Percentiles rank a stretch among this genome's conserved stretches.
Conservation (phyloP, 257 asterid genomes). For the Eustoma russellianum region DNA sequence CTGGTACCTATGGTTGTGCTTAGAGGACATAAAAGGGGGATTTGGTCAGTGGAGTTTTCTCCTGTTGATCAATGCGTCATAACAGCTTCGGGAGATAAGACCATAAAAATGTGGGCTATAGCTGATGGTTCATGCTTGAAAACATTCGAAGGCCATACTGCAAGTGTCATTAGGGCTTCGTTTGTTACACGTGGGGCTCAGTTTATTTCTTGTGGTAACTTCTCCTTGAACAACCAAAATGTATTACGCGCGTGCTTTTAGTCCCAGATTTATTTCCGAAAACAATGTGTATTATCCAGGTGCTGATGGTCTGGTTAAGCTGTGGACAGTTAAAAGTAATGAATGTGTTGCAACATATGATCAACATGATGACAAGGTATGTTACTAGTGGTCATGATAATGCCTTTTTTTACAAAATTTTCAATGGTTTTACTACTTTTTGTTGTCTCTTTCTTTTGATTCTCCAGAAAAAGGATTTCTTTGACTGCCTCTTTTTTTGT, state of each 20-base stretch:
- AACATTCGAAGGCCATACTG: constrained; percentile 92
- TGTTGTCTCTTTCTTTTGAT: no score
- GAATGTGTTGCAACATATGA: constrained; percentile 97
- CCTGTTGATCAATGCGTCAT: constrained; percentile 96
- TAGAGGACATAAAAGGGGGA: constrained; percentile 92
- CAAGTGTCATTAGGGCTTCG: constrained; percentile 87
- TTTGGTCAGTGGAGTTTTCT: constrained; percentile 98
- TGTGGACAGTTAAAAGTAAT: constrained; percentile 85
- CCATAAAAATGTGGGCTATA: constrained; percentile 87
- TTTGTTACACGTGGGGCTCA: constrained; percentile 87
- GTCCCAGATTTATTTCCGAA: constrained; percentile 6
- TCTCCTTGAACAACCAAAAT: constrained; percentile 9
- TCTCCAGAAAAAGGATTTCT: no score
- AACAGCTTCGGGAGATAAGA: constrained; percentile 95
- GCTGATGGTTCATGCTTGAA: constrained; percentile 86
- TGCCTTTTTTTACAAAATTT: no score
- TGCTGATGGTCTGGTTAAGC: constrained; percentile 93
- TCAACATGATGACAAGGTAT: constrained; percentile 91
- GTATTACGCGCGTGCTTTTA: constrained; percentile 3
- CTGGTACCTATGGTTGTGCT: constrained; percentile 65
- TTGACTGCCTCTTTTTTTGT: no score
- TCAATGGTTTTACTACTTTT: no score
- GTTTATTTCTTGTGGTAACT: constrained; percentile 79
- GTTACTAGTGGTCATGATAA: constrained; percentile 1
- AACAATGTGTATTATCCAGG: constrained; percentile 34